Conservation (phyloP, 306 rosid genomes). For the Notholithocarpus densiflorus region DNA sequence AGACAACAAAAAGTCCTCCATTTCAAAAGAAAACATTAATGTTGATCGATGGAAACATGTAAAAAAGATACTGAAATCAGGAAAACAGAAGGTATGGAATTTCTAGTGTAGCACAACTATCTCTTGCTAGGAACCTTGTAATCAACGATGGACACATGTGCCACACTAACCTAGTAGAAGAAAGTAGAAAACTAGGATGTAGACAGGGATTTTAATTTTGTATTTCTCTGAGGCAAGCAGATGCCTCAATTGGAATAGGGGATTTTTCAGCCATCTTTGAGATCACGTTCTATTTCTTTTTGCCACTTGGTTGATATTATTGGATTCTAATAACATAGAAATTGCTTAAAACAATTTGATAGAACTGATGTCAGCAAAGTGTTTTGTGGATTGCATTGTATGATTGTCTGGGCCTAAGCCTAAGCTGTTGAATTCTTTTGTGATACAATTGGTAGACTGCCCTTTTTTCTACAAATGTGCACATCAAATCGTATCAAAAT, state of each 20-base stretch:
- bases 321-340: background rate
- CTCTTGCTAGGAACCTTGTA: background rate
- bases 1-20: conserved; percentile 55
- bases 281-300: background rate
- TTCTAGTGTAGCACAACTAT: background rate
- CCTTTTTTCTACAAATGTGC: background rate
- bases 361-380: background rate
- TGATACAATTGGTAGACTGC: background rate
- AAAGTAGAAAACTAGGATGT: background rate
- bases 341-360: background rate
- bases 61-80: conserved; percentile 68
- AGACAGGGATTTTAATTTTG: background rate
- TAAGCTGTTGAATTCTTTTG: background rate
- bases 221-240: background rate
- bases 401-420: background rate
- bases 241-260: background rate
- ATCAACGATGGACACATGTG: background rate
- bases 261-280: background rate
- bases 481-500: background rate
- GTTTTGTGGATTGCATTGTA: background rate
- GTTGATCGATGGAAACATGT: conserved; percentile 81
- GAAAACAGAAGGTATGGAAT: conserved; percentile 60
- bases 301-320: background rate
- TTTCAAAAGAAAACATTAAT: conserved; percentile 64
- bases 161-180: background rate